Evolutionary conservation across 2,329 filamentous ascomycete species (phyloP).

Genomic region (Lithohypha guttulata): DNA sequence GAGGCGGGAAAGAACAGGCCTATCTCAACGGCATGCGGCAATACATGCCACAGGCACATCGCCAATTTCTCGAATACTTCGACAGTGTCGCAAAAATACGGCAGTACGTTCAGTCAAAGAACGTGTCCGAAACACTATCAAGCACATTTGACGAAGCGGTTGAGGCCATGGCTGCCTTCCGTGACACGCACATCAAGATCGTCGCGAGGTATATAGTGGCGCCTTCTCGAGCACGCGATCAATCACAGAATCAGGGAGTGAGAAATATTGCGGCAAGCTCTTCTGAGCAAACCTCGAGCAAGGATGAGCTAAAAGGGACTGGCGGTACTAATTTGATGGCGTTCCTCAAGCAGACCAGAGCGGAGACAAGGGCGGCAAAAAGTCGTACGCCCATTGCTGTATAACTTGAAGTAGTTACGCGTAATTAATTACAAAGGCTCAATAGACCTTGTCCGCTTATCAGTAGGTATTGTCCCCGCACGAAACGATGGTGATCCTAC

Average conservation of each 20-base stretch:
- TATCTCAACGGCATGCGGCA: slow-evolving; percentile 39
- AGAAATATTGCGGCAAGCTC: slow-evolving; percentile 38
- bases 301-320: slow-evolving; percentile 33
- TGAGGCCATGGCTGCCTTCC: slow-evolving; percentile 35
- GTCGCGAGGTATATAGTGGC: slow-evolving; percentile 45
- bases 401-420: too few species aligned
- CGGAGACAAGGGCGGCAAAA: slow-evolving; percentile 34
- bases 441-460: too few species aligned
- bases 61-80: slow-evolving; percentile 40
- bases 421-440: too few species aligned
- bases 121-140: slow-evolving; percentile 27
- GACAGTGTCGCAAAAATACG: slow-evolving; percentile 37
- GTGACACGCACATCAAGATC: slow-evolving; percentile 43
- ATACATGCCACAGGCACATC: slow-evolving; percentile 45
- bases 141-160: slow-evolving; percentile 39
- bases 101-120: slow-evolving; percentile 30
- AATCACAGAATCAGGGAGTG: slow-evolving; percentile 13
- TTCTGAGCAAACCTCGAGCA: slow-evolving; percentile 23
- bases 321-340: slow-evolving; percentile 45
- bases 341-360: slow-evolving; percentile 42
- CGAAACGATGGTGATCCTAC: too few species aligned
- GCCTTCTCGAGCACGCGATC: slow-evolving; percentile 25
- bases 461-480: too few species aligned
- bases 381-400: too few species aligned
- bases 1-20: slow-evolving; percentile 8